phyloP scores from a whole-genome alignment of 2,329 filamentous ascomycete species.

The Pseudogymnoascus sp. region DNA sequence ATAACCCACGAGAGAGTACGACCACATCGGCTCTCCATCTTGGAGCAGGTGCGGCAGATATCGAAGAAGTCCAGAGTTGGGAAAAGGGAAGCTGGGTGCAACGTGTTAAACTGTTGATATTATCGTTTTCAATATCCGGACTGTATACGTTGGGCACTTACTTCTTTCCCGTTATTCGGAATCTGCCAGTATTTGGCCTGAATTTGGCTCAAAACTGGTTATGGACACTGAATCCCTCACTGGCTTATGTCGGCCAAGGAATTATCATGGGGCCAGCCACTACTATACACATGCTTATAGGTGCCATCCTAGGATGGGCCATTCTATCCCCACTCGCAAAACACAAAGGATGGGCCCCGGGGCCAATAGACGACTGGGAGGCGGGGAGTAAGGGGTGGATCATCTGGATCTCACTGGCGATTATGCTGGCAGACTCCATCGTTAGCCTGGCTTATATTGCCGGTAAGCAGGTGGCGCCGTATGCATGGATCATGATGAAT shows the following conservation, averaged over 20 bases:
- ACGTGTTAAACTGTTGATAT: slow-evolving; percentile 35
- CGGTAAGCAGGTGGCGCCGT: slow-evolving; percentile 50
- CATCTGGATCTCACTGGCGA: slow-evolving; percentile 89
- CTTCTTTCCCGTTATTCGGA: slow-evolving; percentile 77
- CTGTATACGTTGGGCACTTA: slow-evolving; percentile 75
- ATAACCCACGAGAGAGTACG: neutral
- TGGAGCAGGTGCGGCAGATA: slow-evolving; percentile 21
- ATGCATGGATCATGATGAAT: slow-evolving; percentile 35
- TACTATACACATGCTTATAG: slow-evolving; percentile 89
- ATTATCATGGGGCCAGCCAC: slow-evolving; percentile 98
- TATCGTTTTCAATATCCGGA: slow-evolving; percentile 53
- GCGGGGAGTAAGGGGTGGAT: slow-evolving; percentile 96
- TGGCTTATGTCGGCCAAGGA: slow-evolving; percentile 95
- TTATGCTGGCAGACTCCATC: slow-evolving; percentile 92
- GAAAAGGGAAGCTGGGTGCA: slow-evolving; percentile 25
- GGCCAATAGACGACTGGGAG: slow-evolving; percentile 80
- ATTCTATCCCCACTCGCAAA: slow-evolving; percentile 86
- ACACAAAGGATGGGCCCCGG: slow-evolving; percentile 78
- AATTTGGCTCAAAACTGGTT: slow-evolving; percentile 73
- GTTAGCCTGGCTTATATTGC: slow-evolving; percentile 78
- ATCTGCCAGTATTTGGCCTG: slow-evolving; percentile 78
- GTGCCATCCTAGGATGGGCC: slow-evolving; percentile 84
- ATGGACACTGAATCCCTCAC: slow-evolving; percentile 92
- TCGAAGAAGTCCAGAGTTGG: slow-evolving; percentile 19
- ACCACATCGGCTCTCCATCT: neutral